These are phyloP conservation scores for Vitis hybrid DNA, from an alignment of 177 flowering plant genomes.

Conservation along the genomic window DNA sequence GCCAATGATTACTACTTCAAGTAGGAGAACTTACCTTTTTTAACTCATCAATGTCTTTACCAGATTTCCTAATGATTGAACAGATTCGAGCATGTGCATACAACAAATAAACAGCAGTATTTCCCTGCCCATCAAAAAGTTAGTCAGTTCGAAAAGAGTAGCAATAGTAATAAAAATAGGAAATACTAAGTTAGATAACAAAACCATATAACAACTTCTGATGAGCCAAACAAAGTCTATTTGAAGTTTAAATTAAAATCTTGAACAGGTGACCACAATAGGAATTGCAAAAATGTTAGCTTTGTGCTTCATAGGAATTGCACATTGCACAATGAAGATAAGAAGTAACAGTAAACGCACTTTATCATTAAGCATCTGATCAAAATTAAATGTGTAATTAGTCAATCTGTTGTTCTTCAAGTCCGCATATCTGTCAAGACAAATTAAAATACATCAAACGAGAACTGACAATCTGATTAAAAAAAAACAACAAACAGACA, in stretches of 20 bases:
- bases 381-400: constrained; percentile 86
- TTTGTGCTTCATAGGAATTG: background rate
- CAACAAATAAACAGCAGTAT: constrained; percentile 92
- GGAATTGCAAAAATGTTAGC: too few relatives aligned
- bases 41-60: constrained; percentile 77
- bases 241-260: too few relatives aligned
- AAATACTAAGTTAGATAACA: background rate
- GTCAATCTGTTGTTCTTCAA: constrained; percentile 93
- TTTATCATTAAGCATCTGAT: constrained; percentile 96
- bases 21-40: constrained; percentile 54
- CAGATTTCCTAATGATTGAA: constrained; percentile 91
- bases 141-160: background rate
- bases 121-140: constrained; percentile 59
- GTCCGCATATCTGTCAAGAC: constrained; percentile 79
- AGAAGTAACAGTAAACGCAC: constrained; percentile 23
- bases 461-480: background rate
- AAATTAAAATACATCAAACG: constrained; percentile 1
- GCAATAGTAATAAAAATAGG: background rate
- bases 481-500: background rate
- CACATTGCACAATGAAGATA: background rate
- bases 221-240: too few relatives aligned
- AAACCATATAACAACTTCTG: background rate
- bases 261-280: too few relatives aligned
- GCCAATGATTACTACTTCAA: background rate
- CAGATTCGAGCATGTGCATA: constrained; percentile 99